phyloP scores from a whole-genome alignment of 2,329 filamentous ascomycete species.

The Dendryphion nanum region DNA sequence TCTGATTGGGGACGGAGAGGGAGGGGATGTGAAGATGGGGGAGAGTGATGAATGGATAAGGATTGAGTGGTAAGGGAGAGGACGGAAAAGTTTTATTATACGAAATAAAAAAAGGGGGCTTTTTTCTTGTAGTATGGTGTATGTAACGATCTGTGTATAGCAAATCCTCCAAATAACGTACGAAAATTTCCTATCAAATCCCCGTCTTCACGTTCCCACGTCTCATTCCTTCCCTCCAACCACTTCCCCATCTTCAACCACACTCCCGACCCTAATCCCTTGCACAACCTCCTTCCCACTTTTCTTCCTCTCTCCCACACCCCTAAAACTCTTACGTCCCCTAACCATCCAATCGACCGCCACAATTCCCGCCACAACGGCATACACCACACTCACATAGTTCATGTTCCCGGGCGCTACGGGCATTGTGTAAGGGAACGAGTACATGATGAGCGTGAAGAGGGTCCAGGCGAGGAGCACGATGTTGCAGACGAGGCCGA shows the following conservation, averaged over 20 bases:
- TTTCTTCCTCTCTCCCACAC: slow-evolving; percentile 23
- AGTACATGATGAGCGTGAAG: slow-evolving; percentile 52
- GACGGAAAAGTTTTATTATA: no score
- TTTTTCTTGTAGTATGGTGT: no score
- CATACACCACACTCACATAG: slow-evolving; percentile 23
- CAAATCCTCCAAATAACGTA: no score
- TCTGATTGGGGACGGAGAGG: no score
- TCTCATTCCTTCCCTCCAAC: no score
- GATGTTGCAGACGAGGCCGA: slow-evolving; percentile 45
- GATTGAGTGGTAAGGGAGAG: no score
- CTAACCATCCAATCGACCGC: slow-evolving; percentile 28
- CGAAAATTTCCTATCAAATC: no score
- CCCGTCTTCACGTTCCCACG: no score
- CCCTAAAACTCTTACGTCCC: slow-evolving; percentile 30
- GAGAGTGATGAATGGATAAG: no score
- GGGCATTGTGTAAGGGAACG: slow-evolving; percentile 32
- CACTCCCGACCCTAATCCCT: slow-evolving; percentile 5
- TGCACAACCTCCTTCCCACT: slow-evolving; percentile 20
- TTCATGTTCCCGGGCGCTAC: slow-evolving; percentile 33
- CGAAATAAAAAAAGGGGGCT: no score
- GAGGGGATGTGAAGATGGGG: no score
- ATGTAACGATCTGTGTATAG: no score
- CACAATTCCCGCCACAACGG: slow-evolving; percentile 26
- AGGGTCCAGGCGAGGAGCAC: slow-evolving; percentile 49
- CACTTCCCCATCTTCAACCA: neutral